Percentiles rank a stretch among this genome's conserved stretches.
These are phyloP conservation scores for Exophiala alcalophila DNA, from an alignment of 2,329 filamentous ascomycete genomes.

Conservation along the genomic window DNA sequence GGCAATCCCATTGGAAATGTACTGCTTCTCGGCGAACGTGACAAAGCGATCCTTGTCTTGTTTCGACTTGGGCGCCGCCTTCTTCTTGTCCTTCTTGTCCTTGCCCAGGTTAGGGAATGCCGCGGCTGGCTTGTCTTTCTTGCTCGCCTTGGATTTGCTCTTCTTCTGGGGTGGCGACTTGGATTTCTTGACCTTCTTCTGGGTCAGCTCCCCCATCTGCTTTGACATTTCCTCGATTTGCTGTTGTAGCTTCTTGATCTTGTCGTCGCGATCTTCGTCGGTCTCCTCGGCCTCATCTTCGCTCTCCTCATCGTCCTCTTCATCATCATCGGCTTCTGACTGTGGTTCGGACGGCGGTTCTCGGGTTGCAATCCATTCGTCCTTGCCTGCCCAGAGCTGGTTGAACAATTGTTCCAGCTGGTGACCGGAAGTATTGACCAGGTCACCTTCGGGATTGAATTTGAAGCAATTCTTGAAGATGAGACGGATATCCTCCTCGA, in stretches of 20 bases:
- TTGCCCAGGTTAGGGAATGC: conserved; percentile 25
- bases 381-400: conserved; percentile 71
- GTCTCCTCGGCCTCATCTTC: conserved; percentile 61
- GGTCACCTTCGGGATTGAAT: conserved; percentile 80
- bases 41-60: conserved; percentile 62
- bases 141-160: conserved; percentile 40
- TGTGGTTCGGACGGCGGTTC: conserved; percentile 63
- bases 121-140: conserved; percentile 47
- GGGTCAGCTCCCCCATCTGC: conserved; percentile 54
- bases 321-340: conserved; percentile 64
- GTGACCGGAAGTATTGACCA: conserved; percentile 69
- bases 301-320: conserved; percentile 69
- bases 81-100: conserved; percentile 50
- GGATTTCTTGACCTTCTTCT: conserved; percentile 57
- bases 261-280: conserved; percentile 57
- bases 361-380: conserved; percentile 75
- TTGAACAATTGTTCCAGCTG: conserved; percentile 74
- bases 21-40: conserved; percentile 78
- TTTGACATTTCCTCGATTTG: conserved; percentile 73
- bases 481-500: conserved; percentile 76
- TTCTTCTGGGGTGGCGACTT: conserved; percentile 51
- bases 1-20: conserved; percentile 82
- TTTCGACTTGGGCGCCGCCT: conserved; percentile 40
- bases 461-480: conserved; percentile 88
- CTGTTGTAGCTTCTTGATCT: conserved; percentile 64